Conservation (phyloP, 108 stramenopile species). For the Cyclotella sp. region DNA sequence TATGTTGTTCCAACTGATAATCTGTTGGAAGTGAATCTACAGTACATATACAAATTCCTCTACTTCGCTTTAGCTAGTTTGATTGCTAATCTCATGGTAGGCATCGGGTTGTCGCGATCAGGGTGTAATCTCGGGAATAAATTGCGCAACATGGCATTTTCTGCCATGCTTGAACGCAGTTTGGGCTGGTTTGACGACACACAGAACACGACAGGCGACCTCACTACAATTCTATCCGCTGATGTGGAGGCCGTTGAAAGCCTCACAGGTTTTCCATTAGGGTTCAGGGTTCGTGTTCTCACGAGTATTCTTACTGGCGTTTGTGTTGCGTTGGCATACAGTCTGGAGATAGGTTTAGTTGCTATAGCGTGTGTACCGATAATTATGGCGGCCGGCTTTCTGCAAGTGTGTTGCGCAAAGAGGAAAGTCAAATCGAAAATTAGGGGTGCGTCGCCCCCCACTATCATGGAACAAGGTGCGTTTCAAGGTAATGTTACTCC, state of each 20-base stretch:
- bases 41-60: slow-evolving; percentile 25
- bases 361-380: slow-evolving; percentile 47
- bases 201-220: slow-evolving; percentile 43
- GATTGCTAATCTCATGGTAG: slow-evolving; percentile 43
- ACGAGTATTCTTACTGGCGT: slow-evolving; percentile 42
- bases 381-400: slow-evolving; percentile 40
- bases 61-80: slow-evolving; percentile 38
- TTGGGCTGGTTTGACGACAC: slow-evolving; percentile 55
- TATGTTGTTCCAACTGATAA: slow-evolving; percentile 29
- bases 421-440: neutral
- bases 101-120: slow-evolving; percentile 39
- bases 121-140: slow-evolving; percentile 43
- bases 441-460: slow-evolving; percentile 32
- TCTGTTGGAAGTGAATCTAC: slow-evolving; percentile 28
- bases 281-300: slow-evolving; percentile 42
- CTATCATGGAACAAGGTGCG: slow-evolving; percentile 43
- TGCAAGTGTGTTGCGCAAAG: slow-evolving; percentile 40
- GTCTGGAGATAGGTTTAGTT: slow-evolving; percentile 41
- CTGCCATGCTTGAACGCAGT: slow-evolving; percentile 30
- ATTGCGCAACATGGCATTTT: slow-evolving; percentile 33
- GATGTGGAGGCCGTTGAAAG: slow-evolving; percentile 44
- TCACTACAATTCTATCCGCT: slow-evolving; percentile 35
- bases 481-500: no score
- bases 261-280: slow-evolving; percentile 37
- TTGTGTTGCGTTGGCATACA: slow-evolving; percentile 35